Base-by-base conservation (phyloP, 2,329 filamentous ascomycete genomes). In the Fusarium guadeloupense region DNA sequence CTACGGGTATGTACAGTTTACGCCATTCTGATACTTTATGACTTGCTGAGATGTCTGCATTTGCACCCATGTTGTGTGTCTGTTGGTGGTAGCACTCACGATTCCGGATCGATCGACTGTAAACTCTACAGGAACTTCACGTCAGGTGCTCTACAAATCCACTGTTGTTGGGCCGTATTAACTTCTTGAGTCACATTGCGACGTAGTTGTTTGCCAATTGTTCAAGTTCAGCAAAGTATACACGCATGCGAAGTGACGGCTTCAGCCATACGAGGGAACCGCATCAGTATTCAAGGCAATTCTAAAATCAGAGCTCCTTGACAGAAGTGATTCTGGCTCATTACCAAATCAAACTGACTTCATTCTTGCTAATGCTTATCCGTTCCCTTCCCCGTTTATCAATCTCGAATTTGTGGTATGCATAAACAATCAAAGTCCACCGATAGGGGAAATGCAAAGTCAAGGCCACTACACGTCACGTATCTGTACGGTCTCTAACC, bases 401-500 rank as follows among this genome's bases (percentile, higher is more conserved):
- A 55, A 58, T 49, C 51, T 62, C 55, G 50, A 28, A 43, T 50
- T 62, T 19, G 44, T 57, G 51, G 39, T 38, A 46, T 49, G 49
- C 50, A 45, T 28, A 51, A 57, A 57, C 46, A 48, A 54, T 45
- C 59, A 64, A 53, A 59, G 23, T 39, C 38, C 46, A 42, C 50
- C 35, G 21, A 52, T 16, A n/a, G 44, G 35, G 49, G 46, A 43
- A 34, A 51, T 39, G 45, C 37, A 49, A 58, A 62, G 55, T 47
- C 55, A 49, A 38, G 53, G 49, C 56, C 66, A 50, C 31, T 30
- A 20, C 21, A 59, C 52, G 45, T 66, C 64, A 69, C 68, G 52
- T 39, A 40, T 66, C 55, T 67, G 59, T 61, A 70, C 56, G 59
- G 68, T 53, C 58, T 64, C 26, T n/a, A 42, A 47, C 39, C 63